These are phyloP conservation scores for Boletus rex-veris DNA, from an alignment of 768 basidiomycete species.

Conservation along the genomic window DNA sequence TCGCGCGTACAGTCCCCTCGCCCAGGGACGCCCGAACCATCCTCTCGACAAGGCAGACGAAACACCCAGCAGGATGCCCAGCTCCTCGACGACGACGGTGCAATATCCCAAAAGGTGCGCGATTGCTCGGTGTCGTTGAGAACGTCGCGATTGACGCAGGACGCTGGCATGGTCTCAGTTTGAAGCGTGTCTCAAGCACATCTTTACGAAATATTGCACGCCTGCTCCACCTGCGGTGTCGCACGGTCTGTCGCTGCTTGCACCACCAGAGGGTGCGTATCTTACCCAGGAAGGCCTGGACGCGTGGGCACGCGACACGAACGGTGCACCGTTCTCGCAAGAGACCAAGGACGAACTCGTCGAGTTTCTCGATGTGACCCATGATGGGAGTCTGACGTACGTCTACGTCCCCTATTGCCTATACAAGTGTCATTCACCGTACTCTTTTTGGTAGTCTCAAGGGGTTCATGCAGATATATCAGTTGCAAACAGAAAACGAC, in stretches of 20 bases:
- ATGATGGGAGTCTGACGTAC: constrained; percentile 70
- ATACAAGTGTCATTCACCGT: neutral
- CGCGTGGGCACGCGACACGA: constrained; percentile 75
- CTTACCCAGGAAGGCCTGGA: constrained; percentile 62
- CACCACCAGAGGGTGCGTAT: constrained; percentile 52
- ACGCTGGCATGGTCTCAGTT: constrained; percentile 39
- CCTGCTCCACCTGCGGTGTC: constrained; percentile 32
- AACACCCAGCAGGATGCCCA: constrained; percentile 48
- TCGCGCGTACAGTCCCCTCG: constrained; percentile 44
- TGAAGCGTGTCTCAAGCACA: constrained; percentile 66
- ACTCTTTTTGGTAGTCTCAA: constrained; percentile 51
- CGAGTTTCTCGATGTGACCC: constrained; percentile 73
- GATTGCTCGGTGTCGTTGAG: neutral
- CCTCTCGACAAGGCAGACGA: constrained; percentile 55
- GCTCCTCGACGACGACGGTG: constrained; percentile 69
- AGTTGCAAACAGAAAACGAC: constrained; percentile 81
- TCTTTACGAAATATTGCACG: constrained; percentile 75
- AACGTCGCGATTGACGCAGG: neutral
- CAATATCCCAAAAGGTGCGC: constrained; percentile 59
- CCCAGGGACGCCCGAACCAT: constrained; percentile 61
- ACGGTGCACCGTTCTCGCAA: constrained; percentile 73
- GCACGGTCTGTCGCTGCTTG: constrained; percentile 33
- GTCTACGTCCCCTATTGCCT: constrained; percentile 23
- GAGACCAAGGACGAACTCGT: constrained; percentile 76
- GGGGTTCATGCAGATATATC: constrained; percentile 80